Evolutionary conservation across 345 rosid genomes (phyloP).

Genomic region (Acer negundo): DNA sequence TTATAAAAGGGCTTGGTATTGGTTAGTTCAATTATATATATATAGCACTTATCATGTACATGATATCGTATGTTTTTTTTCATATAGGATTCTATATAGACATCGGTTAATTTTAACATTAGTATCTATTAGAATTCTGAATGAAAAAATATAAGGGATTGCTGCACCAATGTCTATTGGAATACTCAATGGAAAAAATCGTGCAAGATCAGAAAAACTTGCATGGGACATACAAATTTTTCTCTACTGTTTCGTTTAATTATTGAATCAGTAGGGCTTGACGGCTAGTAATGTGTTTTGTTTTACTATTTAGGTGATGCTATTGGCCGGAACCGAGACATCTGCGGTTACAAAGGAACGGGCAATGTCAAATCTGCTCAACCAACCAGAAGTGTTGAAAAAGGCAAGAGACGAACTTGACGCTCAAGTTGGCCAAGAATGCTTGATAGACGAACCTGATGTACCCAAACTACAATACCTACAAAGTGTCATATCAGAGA

Average conservation of each 20-base stretch:
- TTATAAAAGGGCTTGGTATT: conserved; percentile 48
- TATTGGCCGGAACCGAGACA: conserved; percentile 54
- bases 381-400: conserved; percentile 33
- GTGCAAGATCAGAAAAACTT: too few relatives aligned
- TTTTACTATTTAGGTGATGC: conserved; percentile 23
- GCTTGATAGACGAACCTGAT: conserved; percentile 44
- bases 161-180: too few relatives aligned
- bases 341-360: conserved; percentile 54
- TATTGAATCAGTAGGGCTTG: too few relatives aligned
- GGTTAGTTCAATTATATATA: conserved; percentile 5
- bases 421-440: conserved; percentile 31
- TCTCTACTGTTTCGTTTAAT: too few relatives aligned
- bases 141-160: too few relatives aligned
- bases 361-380: conserved; percentile 51
- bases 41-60: too few relatives aligned
- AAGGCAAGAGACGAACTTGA: conserved; percentile 44
- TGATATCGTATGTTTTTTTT: too few relatives aligned
- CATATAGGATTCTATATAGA: too few relatives aligned
- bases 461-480: conserved; percentile 39
- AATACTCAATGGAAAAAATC: too few relatives aligned
- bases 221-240: too few relatives aligned
- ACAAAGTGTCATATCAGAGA: conserved; percentile 40
- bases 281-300: not conserved
- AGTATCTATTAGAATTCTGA: too few relatives aligned
- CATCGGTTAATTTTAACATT: too few relatives aligned